Base-by-base conservation (phyloP, 2,329 filamentous ascomycete genomes). In the Penicillium glabrum region DNA sequence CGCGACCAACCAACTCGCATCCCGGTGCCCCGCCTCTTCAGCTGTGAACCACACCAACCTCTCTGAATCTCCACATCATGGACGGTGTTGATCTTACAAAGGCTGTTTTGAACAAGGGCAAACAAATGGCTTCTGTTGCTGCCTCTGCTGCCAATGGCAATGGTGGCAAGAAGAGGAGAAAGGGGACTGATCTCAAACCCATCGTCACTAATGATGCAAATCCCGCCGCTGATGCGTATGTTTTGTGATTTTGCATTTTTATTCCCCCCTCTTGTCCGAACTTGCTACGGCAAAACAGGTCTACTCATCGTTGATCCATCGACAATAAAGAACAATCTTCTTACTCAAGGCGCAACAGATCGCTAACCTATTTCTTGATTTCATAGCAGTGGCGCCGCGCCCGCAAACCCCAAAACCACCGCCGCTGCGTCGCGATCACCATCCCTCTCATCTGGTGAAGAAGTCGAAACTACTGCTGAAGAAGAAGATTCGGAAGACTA, bases 401-500 rank as follows among this genome's bases (percentile, higher is more conserved):
- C 57, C 13, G 39, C 56, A 43, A 64, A 59, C 37, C 43, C 60
- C 10, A 59, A 63, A 53, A 14, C 52, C 11, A 26, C 82, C 74
- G 75, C 80, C 75, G 80, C 80, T 80, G 82, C 86, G 77, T 87
- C 79, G 82, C 83, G 88, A 67, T 93, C 91, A 61, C 89, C 90
- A 51, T 89, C 90, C 52, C 85, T 86, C 51, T 90, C 87, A 54
- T 90, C 90, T 46, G 87, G 86, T 67, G 92, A 93, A 77, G 93
- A 96, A 74, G 83, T 86, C 75, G 93, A 97, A 70, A 93, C 95
- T 73, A 96, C 93, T 39, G 93, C 93, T 71, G 95, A 98, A 74
- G 95, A 99, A 79, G 95, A 99, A 79, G 95, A 99, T 77, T 96
- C 91, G 47, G 93, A 98, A 78, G 95, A 99, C 77, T 99, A 99